Base-by-base conservation (phyloP, 345 rosid species). In the Corymbia maculata region DNA sequence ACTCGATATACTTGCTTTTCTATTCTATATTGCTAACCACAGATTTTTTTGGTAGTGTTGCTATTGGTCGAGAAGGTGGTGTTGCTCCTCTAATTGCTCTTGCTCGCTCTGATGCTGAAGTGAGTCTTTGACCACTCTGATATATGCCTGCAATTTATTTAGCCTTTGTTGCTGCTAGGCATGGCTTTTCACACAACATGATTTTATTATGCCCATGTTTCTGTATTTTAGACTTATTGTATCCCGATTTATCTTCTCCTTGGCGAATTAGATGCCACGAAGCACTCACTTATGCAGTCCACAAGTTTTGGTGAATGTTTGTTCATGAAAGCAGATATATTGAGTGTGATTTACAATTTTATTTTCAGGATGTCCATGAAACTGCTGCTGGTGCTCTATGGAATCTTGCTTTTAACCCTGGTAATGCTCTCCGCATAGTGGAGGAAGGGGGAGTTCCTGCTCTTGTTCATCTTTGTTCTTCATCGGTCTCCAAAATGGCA, bases 341-440 rank as follows among this genome's bases (percentile, higher is more conserved):
- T 87, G 82, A 64, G 44, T 55, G 4, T 51, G 57, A 13, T 89
- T 70, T 13, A 42, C 79, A 26, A 61, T 49, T 66, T 88, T 90
- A 64, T 87, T 86, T 88, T 84, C 92, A 96, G 98, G 98, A 95
- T 94, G 98, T 96, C 89, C 97, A 95, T 92, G 98, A 96, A 91
- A 95, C 97, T n/a, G 98, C 98, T 32, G 97, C 96, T 8, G 97
- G 97, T 85, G 98, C 98, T 86, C 93, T 96, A 57, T 95, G 97
- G 98, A 96, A 96, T 90, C 97, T 96, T 90, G 98, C 98, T 88
- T 96, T 95, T 87, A 94, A 94, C 88, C 94, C 94, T 79, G 94
- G 94, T 22, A 96, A 95, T 86, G 98, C 97, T 87, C 93, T 95
- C 30, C 94, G 95, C 51, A 95, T 96, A 89, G 98, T 94, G 85